These are phyloP conservation scores for Suhomyces vadensis DNA, from an alignment of 805 yeast genomes.

Conservation along the genomic window DNA sequence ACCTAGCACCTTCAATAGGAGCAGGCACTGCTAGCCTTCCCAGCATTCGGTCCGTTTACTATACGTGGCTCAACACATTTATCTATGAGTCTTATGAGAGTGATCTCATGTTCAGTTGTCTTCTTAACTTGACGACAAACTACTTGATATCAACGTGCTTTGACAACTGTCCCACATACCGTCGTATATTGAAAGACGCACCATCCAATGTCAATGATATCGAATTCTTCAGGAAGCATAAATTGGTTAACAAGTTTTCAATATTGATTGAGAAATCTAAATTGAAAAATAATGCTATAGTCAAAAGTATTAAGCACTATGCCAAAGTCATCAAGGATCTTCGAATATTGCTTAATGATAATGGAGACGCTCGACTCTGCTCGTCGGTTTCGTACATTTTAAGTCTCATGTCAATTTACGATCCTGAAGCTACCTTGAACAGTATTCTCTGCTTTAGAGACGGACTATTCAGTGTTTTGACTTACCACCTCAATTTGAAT, in stretches of 20 bases:
- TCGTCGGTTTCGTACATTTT: conserved; percentile 39
- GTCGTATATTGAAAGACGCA: not conserved
- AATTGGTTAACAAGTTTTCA: not conserved
- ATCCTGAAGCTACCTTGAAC: conserved; percentile 41
- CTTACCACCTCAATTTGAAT: conserved; percentile 21
- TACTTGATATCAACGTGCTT: conserved; percentile 35
- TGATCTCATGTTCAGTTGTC: conserved; percentile 36
- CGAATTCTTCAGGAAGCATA: not conserved
- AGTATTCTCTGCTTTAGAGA: conserved; percentile 41
- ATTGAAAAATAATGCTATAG: conserved; percentile 27
- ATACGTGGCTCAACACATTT: conserved; percentile 35
- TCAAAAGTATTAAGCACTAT: conserved; percentile 37
- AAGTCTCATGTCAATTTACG: conserved; percentile 42
- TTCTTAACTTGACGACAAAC: conserved; percentile 40
- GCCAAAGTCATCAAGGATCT: conserved; percentile 38
- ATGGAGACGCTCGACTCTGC: conserved; percentile 31
- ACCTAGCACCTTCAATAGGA: conserved; percentile 4
- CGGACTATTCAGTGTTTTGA: conserved; percentile 39
- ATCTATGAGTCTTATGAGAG: conserved; percentile 24
- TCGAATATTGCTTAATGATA: conserved; percentile 27
- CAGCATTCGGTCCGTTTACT: conserved; percentile 32
- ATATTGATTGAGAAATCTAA: conserved; percentile 13
- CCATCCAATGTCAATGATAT: conserved; percentile 1
- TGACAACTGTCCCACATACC: conserved; percentile 13
- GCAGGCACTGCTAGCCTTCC: conserved; percentile 29